These are phyloP conservation scores for Macrophomina pseudophaseolina DNA, from an alignment of 2,329 filamentous ascomycete genomes.

Conservation along the genomic window DNA sequence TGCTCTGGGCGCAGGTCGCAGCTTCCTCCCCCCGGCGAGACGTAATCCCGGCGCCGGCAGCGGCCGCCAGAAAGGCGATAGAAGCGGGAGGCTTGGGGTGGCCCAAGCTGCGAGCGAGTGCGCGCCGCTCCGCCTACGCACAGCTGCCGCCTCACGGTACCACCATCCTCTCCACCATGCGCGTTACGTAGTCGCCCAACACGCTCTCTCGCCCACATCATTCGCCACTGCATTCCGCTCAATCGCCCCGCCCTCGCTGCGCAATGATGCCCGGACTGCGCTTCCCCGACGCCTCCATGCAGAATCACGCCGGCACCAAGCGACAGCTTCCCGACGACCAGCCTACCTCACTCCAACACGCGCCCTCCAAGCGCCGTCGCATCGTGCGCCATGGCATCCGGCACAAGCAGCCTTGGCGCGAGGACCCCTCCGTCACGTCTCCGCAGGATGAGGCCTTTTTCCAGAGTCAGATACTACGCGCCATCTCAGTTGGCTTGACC, in stretches of 20 bases:
- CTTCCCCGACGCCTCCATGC: constrained; percentile 19
- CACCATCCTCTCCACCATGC: not conserved
- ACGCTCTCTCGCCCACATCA: not conserved
- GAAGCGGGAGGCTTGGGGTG: not conserved
- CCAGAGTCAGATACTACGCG: constrained; percentile 60
- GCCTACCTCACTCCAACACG: constrained; percentile 25
- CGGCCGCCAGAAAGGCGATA: not conserved
- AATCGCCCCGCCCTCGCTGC: constrained; percentile 11
- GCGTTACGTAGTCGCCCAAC: constrained; percentile 8
- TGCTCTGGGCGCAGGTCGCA: constrained; percentile 9
- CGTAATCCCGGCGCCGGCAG: not conserved
- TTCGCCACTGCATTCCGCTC: not conserved
- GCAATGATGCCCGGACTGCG: constrained; percentile 27
- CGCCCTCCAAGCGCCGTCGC: constrained; percentile 41
- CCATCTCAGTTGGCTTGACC: constrained; percentile 58
- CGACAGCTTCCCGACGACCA: constrained; percentile 31
- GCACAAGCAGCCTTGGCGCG: constrained; percentile 41
- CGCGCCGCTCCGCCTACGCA: not conserved
- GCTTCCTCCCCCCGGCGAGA: constrained; percentile 6
- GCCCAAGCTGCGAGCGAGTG: not conserved
- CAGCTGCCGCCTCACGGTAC: not conserved
- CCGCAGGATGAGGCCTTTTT: constrained; percentile 57
- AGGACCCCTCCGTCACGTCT: constrained; percentile 43
- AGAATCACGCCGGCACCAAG: constrained; percentile 38
- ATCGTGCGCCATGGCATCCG: constrained; percentile 38